These are phyloP conservation scores for Cadophora sp. DNA, from an alignment of 2,329 filamentous ascomycete genomes.

Conservation along the genomic window DNA sequence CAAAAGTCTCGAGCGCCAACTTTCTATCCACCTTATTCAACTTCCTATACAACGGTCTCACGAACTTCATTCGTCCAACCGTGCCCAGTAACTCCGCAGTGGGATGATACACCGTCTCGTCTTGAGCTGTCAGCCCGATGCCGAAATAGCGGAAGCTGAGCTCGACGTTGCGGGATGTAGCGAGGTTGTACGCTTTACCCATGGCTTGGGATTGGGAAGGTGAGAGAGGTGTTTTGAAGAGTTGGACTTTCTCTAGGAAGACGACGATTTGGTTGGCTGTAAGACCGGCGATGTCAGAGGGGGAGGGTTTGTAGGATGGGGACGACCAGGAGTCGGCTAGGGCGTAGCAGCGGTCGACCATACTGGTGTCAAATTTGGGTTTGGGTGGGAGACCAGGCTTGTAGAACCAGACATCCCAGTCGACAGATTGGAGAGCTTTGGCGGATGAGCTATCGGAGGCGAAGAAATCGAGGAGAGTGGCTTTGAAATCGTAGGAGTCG, in stretches of 20 bases:
- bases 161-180: slow-evolving; percentile 83
- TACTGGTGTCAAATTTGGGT: slow-evolving; percentile 86
- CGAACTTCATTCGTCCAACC: slow-evolving; percentile 97
- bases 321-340: slow-evolving; percentile 84
- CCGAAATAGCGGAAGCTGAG: slow-evolving; percentile 81
- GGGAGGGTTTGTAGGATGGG: slow-evolving; percentile 66
- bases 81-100: slow-evolving; percentile 77
- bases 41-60: slow-evolving; percentile 81
- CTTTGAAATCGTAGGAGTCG: slow-evolving; percentile 93
- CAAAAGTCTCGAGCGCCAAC: slow-evolving; percentile 82
- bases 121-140: slow-evolving; percentile 78
- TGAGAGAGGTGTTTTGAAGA: slow-evolving; percentile 68
- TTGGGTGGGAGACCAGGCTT: slow-evolving; percentile 88
- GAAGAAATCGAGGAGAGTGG: slow-evolving; percentile 88
- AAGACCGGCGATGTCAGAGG: slow-evolving; percentile 75
- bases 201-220: slow-evolving; percentile 72
- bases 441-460: slow-evolving; percentile 65
- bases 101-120: slow-evolving; percentile 71
- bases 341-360: slow-evolving; percentile 85
- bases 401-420: slow-evolving; percentile 93
- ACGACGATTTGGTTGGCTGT: slow-evolving; percentile 89
- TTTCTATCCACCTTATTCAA: slow-evolving; percentile 77
- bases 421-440: slow-evolving; percentile 72
- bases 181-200: slow-evolving; percentile 76
- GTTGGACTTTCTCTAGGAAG: slow-evolving; percentile 82